Evolutionary conservation across 2,329 filamentous ascomycete genomes (phyloP).

Genomic region (Hawksworthiomyces lignivorus): DNA sequence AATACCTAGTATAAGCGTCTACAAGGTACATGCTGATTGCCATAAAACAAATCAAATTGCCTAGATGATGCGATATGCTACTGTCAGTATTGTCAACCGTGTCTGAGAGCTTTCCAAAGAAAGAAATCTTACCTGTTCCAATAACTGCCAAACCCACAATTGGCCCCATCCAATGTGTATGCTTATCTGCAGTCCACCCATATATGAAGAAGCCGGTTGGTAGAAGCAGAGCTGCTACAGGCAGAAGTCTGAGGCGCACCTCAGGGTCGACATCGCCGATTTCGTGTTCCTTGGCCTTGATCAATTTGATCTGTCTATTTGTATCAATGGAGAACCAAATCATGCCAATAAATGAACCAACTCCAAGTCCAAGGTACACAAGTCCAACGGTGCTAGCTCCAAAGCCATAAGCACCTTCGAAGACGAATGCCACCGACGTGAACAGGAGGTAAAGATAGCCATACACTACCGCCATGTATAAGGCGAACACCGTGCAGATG

Average conservation of each 20-base stretch:
- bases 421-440: conserved; percentile 46
- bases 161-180: conserved; percentile 44
- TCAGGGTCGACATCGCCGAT: conserved; percentile 48
- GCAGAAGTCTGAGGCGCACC: conserved; percentile 55
- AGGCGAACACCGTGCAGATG: conserved; percentile 40
- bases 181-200: conserved; percentile 40
- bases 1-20: conserved; percentile 49
- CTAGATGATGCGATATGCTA: too few species aligned
- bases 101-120: too few species aligned
- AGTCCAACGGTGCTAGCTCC: conserved; percentile 34
- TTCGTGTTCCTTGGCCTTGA: conserved; percentile 43
- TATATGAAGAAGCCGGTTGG: conserved; percentile 44
- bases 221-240: conserved; percentile 35
- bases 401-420: conserved; percentile 43
- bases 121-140: too few species aligned
- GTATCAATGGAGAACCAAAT: conserved; percentile 44
- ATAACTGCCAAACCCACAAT: conserved; percentile 32
- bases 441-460: conserved; percentile 50
- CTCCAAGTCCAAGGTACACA: conserved; percentile 45
- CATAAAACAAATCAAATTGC: too few species aligned
- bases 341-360: conserved; percentile 35
- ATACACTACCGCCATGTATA: conserved; percentile 48
- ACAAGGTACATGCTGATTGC: conserved; percentile 45
- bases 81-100: too few species aligned
- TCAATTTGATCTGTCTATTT: conserved; percentile 56